Evolutionary conservation across 805 yeast species (phyloP), one percentile per base, ranked within the genome.

Genomic region (Saccharomycopsis fodiens): DNA sequence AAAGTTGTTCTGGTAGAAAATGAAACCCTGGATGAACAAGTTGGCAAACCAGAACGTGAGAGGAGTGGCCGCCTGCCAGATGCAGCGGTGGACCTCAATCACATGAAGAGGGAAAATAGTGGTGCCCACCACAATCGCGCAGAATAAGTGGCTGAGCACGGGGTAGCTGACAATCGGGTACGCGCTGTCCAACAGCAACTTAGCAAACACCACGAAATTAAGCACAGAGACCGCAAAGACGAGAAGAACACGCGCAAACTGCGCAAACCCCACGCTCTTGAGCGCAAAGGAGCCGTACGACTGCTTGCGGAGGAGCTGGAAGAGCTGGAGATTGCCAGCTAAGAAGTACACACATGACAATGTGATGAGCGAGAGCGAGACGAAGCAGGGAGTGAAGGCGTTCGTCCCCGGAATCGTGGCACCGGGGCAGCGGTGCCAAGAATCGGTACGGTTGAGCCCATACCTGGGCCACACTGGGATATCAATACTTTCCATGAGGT

Each of bases 371-470:
- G 31, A 5, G 15, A 19, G 15, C 13, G 47, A 5, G 12, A 51
- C 21, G 30, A 48, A 41, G 15, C 50, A 45, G 4, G 50, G 51
- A 21, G 41, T 48, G 40, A 51, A 51, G 6, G 54, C 49, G 16
- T 45, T 45, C 23, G 48, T 50, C 20, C 19, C 16, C 7, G 46
- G 40, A 13, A 36, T 15, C 13, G 29, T 25, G 10, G 29, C 29
- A 7, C 29, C 10, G 29, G 29, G 10, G 29, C 36, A 32, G 15
- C 12, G 36, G 36, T 7, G 20, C 8, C 5, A 32, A 10, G 7
- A 10, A 32, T 6, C 5, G 20, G 36, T 15, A 32, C 17, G 10
- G 10, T 25, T 10, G 29, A 25, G 29, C 10, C 29, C 10, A 10
- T 6, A 25, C 10, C 6, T 6, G 29, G 6, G 29, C 10, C 6